Evolutionary conservation across 2,329 filamentous ascomycete species (phyloP), one percentile per base, ranked within the genome.

Genomic region (Neurospora sp.): DNA sequence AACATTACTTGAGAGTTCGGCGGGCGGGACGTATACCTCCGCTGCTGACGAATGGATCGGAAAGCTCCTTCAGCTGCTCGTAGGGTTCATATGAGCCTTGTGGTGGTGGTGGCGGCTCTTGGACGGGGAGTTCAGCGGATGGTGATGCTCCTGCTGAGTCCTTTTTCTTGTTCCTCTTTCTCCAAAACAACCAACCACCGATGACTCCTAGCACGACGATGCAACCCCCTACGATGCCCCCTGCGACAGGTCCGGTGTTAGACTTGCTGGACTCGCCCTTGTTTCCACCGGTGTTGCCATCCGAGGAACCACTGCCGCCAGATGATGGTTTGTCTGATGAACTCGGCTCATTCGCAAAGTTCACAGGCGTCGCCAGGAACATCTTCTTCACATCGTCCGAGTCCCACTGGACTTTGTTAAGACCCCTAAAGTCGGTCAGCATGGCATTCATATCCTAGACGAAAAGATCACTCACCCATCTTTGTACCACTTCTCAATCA

Each of bases 151-250:
- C 46, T 8, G 19, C 23, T 17, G 46, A 15, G 12, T 33, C 8
- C 46, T 33, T 33, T 3, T 57, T 57, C n/a, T 57, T 57, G 11
- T 33, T 33, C 46, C 6, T 57, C 6, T 17, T 57, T 57, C 23
- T 57, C 46, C 46, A 28, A 17, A 57, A 28, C 0, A 33, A 17
- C 46, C 46, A 57, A 33, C 46, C 52, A 4, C n/a, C 72, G 6
- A 73, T 66, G 38, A 69, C 17, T 1, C 68, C 72, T 0, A 74
- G 11, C 0, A 38, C 69, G 36, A 67, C 72, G 5, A 74, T 11
- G 10, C 72, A 57, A 57, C 46, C 73, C 1, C 73, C 73, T 10
- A 74, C 67, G n/a, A 74, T 71, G 4, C 72, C 71, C 3, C 73
- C 73, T 6, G 67, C 72, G 11, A 73, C 71, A 6, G 71, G 66